Conservation (phyloP, 148 eudicot genomes). For the Vaccinium vitisidaea region DNA sequence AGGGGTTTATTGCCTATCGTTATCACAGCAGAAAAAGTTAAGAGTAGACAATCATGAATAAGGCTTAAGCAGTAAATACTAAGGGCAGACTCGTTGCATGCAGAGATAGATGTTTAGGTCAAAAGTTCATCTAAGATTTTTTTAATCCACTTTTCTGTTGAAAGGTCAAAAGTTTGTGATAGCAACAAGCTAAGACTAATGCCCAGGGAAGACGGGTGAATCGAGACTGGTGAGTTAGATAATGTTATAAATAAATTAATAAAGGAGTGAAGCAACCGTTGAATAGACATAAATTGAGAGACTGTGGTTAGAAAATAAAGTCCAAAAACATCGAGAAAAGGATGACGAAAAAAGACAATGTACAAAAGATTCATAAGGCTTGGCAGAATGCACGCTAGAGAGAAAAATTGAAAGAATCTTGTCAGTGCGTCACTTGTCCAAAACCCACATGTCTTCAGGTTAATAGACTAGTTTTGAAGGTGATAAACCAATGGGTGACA, state of each 20-base stretch:
- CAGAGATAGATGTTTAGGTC: not conserved
- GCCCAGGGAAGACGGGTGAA: not conserved
- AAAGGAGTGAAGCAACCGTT: not conserved
- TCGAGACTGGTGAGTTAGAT: not conserved
- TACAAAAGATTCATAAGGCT: not conserved
- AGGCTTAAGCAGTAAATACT: not conserved
- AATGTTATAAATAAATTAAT: not conserved
- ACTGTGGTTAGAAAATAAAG: not conserved
- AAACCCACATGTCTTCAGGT: not conserved
- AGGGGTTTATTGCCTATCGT: not conserved
- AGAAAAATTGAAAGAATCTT: not conserved
- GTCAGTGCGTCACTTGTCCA: not conserved
- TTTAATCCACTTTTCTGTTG: not conserved
- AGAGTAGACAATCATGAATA: not conserved
- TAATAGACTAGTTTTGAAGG: too few relatives aligned
- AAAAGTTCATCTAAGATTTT: not conserved
- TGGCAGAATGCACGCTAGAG: not conserved
- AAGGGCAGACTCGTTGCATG: not conserved
- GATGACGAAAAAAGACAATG: not conserved
- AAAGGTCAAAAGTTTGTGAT: not conserved
- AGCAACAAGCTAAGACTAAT: not conserved
- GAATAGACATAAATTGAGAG: not conserved
- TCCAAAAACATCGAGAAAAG: not conserved
- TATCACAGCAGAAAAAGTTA: not conserved
- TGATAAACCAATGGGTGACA: too few relatives aligned